phyloP scores from a whole-genome alignment of 2,329 filamentous ascomycete species.

The Pseudogymnoascus sp. region DNA sequence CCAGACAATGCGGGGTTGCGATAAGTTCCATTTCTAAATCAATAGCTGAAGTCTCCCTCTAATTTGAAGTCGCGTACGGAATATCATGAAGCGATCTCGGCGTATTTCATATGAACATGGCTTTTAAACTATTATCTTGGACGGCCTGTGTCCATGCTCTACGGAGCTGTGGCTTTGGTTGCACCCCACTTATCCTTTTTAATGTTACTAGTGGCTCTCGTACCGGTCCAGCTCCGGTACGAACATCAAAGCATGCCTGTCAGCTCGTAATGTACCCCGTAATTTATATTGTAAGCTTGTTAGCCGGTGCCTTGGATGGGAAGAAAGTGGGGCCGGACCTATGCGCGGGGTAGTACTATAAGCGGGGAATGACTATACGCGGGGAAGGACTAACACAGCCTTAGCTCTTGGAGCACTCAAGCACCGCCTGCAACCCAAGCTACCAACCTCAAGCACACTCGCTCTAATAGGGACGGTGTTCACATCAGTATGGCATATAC shows the following conservation, averaged over 20 bases:
- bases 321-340: not conserved
- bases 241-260: not conserved
- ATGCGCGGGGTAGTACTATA: not conserved
- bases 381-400: not conserved
- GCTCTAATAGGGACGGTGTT: not conserved
- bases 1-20: not conserved
- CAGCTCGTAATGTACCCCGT: not conserved
- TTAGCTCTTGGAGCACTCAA: not conserved
- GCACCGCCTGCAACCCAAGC: not conserved
- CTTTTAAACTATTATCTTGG: not conserved
- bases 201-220: not conserved
- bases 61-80: not conserved
- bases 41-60: not conserved
- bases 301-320: not conserved
- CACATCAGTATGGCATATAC: not conserved
- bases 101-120: not conserved
- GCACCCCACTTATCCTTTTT: not conserved
- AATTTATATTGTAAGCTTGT: not conserved
- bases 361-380: not conserved
- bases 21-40: not conserved
- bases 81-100: not conserved
- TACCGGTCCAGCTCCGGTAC: not conserved
- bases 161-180: not conserved
- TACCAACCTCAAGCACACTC: not conserved
- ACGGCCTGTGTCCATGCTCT: not conserved